Conservation (phyloP, 805 yeast species). For the Lipomyces sp. region DNA sequence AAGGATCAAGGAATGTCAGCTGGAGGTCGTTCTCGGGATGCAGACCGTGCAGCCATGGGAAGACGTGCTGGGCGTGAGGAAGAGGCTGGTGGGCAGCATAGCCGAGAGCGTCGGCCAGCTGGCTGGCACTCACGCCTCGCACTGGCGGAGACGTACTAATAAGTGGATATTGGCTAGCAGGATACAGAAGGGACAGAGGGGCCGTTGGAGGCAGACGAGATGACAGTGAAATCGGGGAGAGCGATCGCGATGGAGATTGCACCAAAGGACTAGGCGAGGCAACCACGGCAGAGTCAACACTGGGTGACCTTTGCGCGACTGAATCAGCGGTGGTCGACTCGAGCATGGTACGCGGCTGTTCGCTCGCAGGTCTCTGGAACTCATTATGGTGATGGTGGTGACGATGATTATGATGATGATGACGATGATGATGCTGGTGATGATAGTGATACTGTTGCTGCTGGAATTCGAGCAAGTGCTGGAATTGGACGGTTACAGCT, state of each 20-base stretch:
- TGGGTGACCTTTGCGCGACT: background rate
- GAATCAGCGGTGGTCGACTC: slow-evolving; percentile 1
- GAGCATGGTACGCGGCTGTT: background rate
- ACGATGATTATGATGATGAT: background rate
- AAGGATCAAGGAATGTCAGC: slow-evolving; percentile 50
- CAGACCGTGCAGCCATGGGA: slow-evolving; percentile 91
- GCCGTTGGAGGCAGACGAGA: background rate
- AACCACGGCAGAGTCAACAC: background rate
- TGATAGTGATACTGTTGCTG: slow-evolving; percentile 5
- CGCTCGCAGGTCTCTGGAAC: background rate
- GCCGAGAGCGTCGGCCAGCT: slow-evolving; percentile 39
- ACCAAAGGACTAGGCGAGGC: slow-evolving; percentile 3
- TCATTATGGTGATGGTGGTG: slow-evolving; percentile 5
- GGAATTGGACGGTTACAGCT: slow-evolving; percentile 1
- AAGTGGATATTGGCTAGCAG: slow-evolving; percentile 22
- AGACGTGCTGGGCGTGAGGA: slow-evolving; percentile 71
- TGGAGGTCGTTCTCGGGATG: slow-evolving; percentile 62
- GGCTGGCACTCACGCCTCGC: slow-evolving; percentile 29
- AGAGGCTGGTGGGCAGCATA: slow-evolving; percentile 46
- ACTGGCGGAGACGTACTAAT: slow-evolving; percentile 30
- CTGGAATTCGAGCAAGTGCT: slow-evolving; percentile 13
- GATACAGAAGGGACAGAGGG: slow-evolving; percentile 24
- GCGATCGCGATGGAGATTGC: slow-evolving; percentile 13
- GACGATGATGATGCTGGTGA: slow-evolving; percentile 1
- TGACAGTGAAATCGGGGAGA: slow-evolving; percentile 23